Evolutionary conservation across 805 yeast species (phyloP).

Genomic region (Starmerella vitae): DNA sequence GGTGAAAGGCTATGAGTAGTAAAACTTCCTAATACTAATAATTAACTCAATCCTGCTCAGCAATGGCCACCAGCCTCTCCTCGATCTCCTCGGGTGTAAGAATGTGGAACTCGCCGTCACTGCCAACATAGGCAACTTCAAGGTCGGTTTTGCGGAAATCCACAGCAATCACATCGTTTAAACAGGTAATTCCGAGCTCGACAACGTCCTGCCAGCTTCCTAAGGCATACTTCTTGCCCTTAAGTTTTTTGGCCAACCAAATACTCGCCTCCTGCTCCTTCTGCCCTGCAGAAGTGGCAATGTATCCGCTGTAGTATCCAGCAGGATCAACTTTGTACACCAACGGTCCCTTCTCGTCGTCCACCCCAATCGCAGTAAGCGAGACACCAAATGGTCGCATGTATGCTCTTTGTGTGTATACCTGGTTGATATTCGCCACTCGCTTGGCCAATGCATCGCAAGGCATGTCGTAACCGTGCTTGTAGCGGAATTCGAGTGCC

Average conservation of each 20-base stretch:
- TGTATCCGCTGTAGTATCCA: slow-evolving; percentile 81
- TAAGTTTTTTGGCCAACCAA: slow-evolving; percentile 77
- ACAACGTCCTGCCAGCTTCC: slow-evolving; percentile 85
- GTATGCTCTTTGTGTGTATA: slow-evolving; percentile 94
- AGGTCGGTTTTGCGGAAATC: slow-evolving; percentile 89
- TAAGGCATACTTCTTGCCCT: slow-evolving; percentile 50
- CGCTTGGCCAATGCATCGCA: slow-evolving; percentile 83
- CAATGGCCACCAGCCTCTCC: slow-evolving; percentile 83
- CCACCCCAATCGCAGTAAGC: slow-evolving; percentile 72
- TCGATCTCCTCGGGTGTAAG: slow-evolving; percentile 81
- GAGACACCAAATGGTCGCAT: slow-evolving; percentile 98
- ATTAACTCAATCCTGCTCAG: slow-evolving; percentile 83
- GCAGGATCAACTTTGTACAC: slow-evolving; percentile 94
- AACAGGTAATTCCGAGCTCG: slow-evolving; percentile 74
- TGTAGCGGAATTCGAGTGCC: slow-evolving; percentile 87
- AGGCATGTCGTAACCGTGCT: slow-evolving; percentile 95
- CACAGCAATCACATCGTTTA: slow-evolving; percentile 76
- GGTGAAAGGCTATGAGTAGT: too few species aligned
- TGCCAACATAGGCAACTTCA: slow-evolving; percentile 80
- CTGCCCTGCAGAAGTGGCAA: slow-evolving; percentile 91
- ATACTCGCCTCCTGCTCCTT: slow-evolving; percentile 93
- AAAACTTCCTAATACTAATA: too few species aligned
- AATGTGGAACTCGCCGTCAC: slow-evolving; percentile 48
- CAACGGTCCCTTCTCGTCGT: slow-evolving; percentile 81
- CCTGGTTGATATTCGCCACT: slow-evolving; percentile 89